phyloP scores from a whole-genome alignment of 768 basidiomycete species.

The Pleurotus tuber-regium region DNA sequence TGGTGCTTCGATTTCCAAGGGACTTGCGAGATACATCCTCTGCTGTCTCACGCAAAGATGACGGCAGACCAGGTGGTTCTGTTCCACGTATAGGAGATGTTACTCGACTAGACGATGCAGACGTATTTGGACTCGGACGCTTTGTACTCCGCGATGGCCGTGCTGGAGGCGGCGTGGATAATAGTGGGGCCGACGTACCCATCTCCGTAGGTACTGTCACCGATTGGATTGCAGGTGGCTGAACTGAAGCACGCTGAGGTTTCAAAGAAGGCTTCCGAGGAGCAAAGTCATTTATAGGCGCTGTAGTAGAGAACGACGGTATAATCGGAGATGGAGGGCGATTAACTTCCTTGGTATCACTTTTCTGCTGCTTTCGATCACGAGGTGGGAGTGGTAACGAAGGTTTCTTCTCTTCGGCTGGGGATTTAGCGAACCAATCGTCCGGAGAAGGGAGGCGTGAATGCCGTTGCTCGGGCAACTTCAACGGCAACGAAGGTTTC shows the following conservation, averaged over 20 bases:
- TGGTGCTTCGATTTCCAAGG: neutral
- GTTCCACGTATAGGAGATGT: neutral
- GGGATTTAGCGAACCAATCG: slow-evolving; percentile 19
- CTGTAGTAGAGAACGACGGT: slow-evolving; percentile 47
- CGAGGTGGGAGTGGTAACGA: slow-evolving; percentile 39
- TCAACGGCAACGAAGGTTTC: neutral
- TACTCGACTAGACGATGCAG: neutral
- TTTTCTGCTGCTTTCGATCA: neutral
- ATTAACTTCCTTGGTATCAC: neutral
- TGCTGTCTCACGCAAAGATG: neutral
- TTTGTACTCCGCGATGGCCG: neutral
- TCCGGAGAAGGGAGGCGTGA: slow-evolving; percentile 8
- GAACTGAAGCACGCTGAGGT: slow-evolving; percentile 9
- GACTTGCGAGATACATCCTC: slow-evolving; percentile 1
- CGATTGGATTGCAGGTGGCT: slow-evolving; percentile 15
- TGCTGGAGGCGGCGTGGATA: neutral
- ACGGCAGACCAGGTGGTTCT: neutral
- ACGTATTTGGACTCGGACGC: neutral
- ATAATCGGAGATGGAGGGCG: slow-evolving; percentile 38
- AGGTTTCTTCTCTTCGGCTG: slow-evolving; percentile 27
- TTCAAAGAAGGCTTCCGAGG: slow-evolving; percentile 15
- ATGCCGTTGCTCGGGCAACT: neutral
- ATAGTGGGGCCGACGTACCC: neutral
- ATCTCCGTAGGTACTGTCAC: neutral
- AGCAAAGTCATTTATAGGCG: slow-evolving; percentile 44